These are phyloP conservation scores for Backusella tuberculispora DNA, from an alignment of 192 early-diverging fungal genomes.

Conservation along the genomic window DNA sequence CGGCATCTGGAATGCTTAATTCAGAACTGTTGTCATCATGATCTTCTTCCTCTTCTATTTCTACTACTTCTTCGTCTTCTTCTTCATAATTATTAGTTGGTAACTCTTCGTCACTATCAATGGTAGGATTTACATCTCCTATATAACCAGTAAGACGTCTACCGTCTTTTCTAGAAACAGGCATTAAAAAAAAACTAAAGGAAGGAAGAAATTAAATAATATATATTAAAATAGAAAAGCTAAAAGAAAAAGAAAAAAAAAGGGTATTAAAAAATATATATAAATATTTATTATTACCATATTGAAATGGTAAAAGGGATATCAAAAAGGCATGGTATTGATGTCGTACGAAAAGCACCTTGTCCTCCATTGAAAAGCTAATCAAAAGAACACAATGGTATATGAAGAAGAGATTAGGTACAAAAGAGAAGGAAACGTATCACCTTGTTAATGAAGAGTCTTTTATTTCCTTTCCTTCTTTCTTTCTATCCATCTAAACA, in stretches of 20 bases:
- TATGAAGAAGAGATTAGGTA: no score
- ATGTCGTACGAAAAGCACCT: neutral
- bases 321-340: neutral
- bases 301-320: no score
- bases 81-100: slow-evolving; percentile 42
- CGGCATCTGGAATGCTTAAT: slow-evolving; percentile 52
- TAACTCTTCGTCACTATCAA: slow-evolving; percentile 24
- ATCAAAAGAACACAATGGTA: neutral
- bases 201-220: neutral
- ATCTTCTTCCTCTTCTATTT: slow-evolving; percentile 42
- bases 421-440: no score
- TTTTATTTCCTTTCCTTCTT: no score
- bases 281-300: no score
- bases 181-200: neutral
- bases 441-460: no score
- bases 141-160: slow-evolving; percentile 25
- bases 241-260: no score
- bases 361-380: slow-evolving; percentile 9
- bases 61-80: neutral
- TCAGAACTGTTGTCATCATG: slow-evolving; percentile 47
- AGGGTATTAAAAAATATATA: no score
- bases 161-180: slow-evolving; percentile 16
- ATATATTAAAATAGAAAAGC: no score
- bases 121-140: neutral
- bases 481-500: no score